These are phyloP conservation scores for Salicornia ramosissima DNA, from an alignment of 148 eudicot genomes.

Conservation along the genomic window DNA sequence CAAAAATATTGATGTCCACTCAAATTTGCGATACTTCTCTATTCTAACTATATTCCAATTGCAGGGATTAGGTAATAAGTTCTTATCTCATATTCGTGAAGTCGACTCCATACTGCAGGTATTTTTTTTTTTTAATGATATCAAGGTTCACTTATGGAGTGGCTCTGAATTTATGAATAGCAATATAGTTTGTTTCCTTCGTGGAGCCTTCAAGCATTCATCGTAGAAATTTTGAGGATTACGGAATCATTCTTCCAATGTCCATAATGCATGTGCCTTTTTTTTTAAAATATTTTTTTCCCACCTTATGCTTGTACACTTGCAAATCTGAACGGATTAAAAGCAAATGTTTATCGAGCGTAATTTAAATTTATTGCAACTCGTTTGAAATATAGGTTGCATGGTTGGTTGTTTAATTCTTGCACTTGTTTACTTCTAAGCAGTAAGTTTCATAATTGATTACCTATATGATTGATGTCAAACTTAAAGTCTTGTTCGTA, in stretches of 20 bases:
- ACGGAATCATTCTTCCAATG: not conserved
- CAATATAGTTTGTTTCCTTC: not conserved
- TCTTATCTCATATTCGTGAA: slow-evolving; percentile 96
- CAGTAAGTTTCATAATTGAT: not conserved
- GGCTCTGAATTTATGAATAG: not conserved
- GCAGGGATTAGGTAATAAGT: slow-evolving; percentile 96
- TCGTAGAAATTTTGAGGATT: not conserved
- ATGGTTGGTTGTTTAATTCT: not conserved
- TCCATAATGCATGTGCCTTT: not conserved
- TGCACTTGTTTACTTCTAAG: not conserved
- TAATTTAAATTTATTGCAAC: not conserved
- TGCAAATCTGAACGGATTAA: not conserved
- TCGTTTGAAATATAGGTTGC: not conserved
- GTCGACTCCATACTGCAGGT: slow-evolving; percentile 98
- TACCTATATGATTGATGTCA: not conserved
- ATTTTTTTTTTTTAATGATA: slow-evolving; percentile 14
- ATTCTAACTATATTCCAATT: slow-evolving; percentile 18
- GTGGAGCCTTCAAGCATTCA: not conserved
- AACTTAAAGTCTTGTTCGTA: not conserved
- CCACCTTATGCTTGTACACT: not conserved
- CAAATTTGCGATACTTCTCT: slow-evolving; percentile 7
- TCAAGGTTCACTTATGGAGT: too few species aligned
- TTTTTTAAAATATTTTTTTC: not conserved
- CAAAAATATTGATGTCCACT: slow-evolving; percentile 9
- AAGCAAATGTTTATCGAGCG: not conserved